Evolutionary conservation across 139 green algal genomes (phyloP), one percentile per base, ranked within the genome.

Genomic region (Micractinium sp.): DNA sequence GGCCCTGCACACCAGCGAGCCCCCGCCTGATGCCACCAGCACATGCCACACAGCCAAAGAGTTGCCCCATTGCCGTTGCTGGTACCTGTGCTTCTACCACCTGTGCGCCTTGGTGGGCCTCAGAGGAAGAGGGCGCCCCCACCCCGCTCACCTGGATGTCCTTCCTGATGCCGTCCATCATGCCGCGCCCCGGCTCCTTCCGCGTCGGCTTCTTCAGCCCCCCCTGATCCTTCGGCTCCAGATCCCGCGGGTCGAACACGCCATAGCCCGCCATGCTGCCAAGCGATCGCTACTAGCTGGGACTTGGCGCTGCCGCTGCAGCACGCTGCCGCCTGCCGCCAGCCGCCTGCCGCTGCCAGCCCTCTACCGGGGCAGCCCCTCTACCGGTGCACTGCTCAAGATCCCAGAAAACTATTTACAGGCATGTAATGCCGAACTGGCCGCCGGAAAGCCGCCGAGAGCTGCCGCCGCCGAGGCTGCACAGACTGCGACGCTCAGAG

Each of bases 101-200:
- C 38, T 61, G n/a, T n/a, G 77, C 73, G n/a, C 15, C 73, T 41
- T 5, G 3, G 35, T 13, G 15, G 3, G 27, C 15, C 31, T 3
- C n/a, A n/a, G n/a, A n/a, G n/a, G n/a, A n/a, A n/a, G n/a, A n/a
- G n/a, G n/a, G n/a, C n/a, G n/a, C n/a, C 27, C 9, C 18, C 35
- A 31, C 29, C 39, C 56, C 74, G 60, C 81, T 2, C 38, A 75
- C 82, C 82, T 87, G 27, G 2, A 87, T 14, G 25, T 87, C 82
- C 18, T 87, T 78, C 2, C 47, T 33, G 39, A 87, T 87, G 83
- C 83, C 83, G 39, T 87, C 83, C 4, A 87, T 41, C 83, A 87
- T 67, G 27, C 83, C 83, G 5, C 83, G 66, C 1, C 67, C 83
- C 13, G 83, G 83, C 36, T 33, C 39, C 27, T 66, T 31, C 5